Evolutionary conservation across 805 yeast genomes (phyloP).

Genomic region (Phaffomyces thermotolerans): DNA sequence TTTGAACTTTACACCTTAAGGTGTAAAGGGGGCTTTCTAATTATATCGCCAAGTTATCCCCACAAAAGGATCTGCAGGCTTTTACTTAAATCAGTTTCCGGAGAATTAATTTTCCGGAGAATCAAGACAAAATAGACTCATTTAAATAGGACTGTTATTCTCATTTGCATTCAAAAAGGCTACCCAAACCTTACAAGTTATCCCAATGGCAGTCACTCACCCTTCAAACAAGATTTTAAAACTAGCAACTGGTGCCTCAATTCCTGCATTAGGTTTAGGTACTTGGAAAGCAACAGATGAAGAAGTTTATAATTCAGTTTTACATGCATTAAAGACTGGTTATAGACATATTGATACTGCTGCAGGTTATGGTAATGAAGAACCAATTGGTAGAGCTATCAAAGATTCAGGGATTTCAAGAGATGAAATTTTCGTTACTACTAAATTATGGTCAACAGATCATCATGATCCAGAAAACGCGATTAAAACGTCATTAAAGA

Average conservation of each 20-base stretch:
- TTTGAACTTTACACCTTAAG: no score
- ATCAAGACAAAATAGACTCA: no score
- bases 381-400: constrained; percentile 41
- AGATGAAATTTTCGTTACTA: constrained; percentile 24
- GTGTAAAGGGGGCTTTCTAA: no score
- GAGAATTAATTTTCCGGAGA: neutral
- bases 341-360: constrained; percentile 64
- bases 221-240: constrained; percentile 3
- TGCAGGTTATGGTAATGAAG: constrained; percentile 46
- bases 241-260: constrained; percentile 42
- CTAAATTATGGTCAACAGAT: constrained; percentile 55
- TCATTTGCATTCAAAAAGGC: no score
- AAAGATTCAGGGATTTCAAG: constrained; percentile 6
- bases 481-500: constrained; percentile 28
- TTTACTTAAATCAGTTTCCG: neutral
- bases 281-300: constrained; percentile 5
- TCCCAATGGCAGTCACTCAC: neutral
- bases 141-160: neutral
- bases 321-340: constrained; percentile 28
- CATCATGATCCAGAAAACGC: constrained; percentile 42
- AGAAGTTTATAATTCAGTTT: constrained; percentile 2
- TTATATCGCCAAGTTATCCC: neutral
- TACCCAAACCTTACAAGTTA: neutral
- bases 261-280: constrained; percentile 28
- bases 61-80: neutral